phyloP scores from a whole-genome alignment of 352 stramenopile species.

The Globisporangium barbulae region DNA sequence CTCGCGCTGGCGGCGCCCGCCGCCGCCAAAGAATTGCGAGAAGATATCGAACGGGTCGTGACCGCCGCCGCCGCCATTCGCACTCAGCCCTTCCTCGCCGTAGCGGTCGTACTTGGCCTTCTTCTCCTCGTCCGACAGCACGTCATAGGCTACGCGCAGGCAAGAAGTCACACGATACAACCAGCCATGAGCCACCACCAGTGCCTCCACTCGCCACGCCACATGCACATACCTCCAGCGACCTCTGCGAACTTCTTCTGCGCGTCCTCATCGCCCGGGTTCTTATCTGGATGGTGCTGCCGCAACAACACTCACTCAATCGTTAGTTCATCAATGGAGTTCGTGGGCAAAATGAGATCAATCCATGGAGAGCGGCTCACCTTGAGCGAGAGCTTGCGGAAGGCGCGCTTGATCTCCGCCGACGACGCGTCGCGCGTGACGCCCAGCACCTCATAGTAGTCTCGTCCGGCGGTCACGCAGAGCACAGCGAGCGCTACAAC shows the following conservation, averaged over 20 bases:
- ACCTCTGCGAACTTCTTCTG: conserved; percentile 88
- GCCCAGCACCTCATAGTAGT: conserved; percentile 78
- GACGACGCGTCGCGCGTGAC: conserved; percentile 58
- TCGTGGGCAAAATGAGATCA: neutral
- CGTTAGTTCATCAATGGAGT: neutral
- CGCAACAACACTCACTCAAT: neutral
- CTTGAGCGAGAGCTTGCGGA: conserved; percentile 89
- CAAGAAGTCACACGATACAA: conserved; percentile 13
- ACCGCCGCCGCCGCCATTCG: conserved; percentile 38
- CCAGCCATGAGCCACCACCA: conserved; percentile 11
- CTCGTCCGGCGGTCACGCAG: conserved; percentile 30
- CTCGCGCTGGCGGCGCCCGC: conserved; percentile 33
- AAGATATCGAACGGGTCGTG: conserved; percentile 82
- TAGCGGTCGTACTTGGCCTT: conserved; percentile 89
- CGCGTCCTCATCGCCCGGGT: conserved; percentile 80
- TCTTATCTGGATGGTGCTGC: conserved; percentile 89
- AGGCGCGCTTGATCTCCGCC: conserved; percentile 79
- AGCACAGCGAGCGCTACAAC: conserved; percentile 21
- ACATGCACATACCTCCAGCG: conserved; percentile 40
- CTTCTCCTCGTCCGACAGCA: conserved; percentile 90
- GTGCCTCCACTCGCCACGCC: neutral
- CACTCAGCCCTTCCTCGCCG: conserved; percentile 84
- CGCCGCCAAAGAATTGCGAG: conserved; percentile 72
- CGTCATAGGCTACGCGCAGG: conserved; percentile 72
- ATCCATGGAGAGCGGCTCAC: conserved; percentile 18